Evolutionary conservation across 352 stramenopile genomes (phyloP).

Genomic region (Globisporangium canariense): DNA sequence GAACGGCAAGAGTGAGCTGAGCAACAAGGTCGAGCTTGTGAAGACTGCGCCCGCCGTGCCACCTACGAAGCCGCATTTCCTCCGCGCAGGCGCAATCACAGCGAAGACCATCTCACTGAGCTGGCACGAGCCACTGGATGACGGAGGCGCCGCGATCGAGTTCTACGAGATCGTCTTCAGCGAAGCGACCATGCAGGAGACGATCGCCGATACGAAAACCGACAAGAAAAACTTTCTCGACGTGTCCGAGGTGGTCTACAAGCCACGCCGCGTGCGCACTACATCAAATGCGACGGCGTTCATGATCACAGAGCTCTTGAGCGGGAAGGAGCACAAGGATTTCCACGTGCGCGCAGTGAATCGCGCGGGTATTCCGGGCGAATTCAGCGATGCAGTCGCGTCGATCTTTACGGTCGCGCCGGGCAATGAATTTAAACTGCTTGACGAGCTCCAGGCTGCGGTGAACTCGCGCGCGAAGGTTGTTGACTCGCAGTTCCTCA

Average conservation of each 20-base stretch:
- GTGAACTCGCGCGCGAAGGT: constrained; percentile 64
- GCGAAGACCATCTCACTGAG: constrained; percentile 61
- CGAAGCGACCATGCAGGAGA: constrained; percentile 59
- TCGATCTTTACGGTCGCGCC: constrained; percentile 65
- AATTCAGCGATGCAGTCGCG: constrained; percentile 41
- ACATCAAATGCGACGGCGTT: constrained; percentile 32
- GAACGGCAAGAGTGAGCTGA: constrained; percentile 47
- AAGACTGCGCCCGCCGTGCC: constrained; percentile 28
- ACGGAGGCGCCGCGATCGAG: constrained; percentile 49
- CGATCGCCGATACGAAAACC: constrained; percentile 15
- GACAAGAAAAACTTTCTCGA: constrained; percentile 43
- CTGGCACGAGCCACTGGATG: constrained; percentile 58
- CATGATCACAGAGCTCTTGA: constrained; percentile 46
- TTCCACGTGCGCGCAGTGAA: constrained; percentile 69
- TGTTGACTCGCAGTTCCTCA: constrained; percentile 77
- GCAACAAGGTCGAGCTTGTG: constrained; percentile 39
- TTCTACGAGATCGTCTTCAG: constrained; percentile 70
- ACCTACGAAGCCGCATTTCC: constrained; percentile 44
- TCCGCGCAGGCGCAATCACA: constrained; percentile 45
- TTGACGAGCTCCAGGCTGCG: constrained; percentile 78
- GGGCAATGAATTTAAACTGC: constrained; percentile 58
- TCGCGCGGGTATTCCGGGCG: constrained; percentile 43
- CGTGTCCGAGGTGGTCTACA: constrained; percentile 60
- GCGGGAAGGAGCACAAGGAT: constrained; percentile 59
- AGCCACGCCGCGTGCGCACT: constrained; percentile 44